Percentiles rank a stretch among this genome's conserved stretches.
Conservation (phyloP, 441 rosid genomes). For the Rhodomyrtus psidioides region DNA sequence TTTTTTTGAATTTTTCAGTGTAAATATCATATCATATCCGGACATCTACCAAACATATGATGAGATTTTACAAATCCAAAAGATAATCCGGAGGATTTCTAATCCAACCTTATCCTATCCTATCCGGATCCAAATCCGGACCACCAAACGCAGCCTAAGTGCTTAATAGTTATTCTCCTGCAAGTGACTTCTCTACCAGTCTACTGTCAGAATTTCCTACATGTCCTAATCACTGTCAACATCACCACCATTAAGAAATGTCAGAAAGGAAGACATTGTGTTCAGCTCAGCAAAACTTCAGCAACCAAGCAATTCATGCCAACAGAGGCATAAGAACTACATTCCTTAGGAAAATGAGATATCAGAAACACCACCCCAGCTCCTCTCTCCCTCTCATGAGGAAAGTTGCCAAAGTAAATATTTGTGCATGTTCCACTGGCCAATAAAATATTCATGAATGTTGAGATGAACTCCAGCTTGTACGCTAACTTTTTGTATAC, state of each 20-base stretch:
- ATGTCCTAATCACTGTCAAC: not conserved
- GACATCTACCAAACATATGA: too few species aligned
- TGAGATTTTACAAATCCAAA: too few species aligned
- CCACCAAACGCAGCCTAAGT: too few species aligned
- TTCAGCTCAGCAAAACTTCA: not conserved
- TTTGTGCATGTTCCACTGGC: not conserved
- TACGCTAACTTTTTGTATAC: not conserved
- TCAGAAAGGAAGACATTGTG: not conserved
- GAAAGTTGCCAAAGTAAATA: not conserved
- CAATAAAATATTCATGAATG: not conserved
- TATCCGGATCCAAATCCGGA: too few species aligned
- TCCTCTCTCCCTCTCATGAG: not conserved
- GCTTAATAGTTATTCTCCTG: not conserved
- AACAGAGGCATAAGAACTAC: not conserved
- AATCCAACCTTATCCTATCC: too few species aligned
- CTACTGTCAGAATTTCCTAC: not conserved
- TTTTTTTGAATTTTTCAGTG: too few species aligned
- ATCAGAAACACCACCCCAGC: not conserved
- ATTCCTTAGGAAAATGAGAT: not conserved
- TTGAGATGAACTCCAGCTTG: not conserved
- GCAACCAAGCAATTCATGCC: not conserved
- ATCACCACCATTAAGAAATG: not conserved
- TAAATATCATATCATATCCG: too few species aligned
- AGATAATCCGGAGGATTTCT: too few species aligned
- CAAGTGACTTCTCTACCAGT: not conserved